phyloP scores from a whole-genome alignment of 2,329 filamentous ascomycete species.

The Orbilia ellipsospora region DNA sequence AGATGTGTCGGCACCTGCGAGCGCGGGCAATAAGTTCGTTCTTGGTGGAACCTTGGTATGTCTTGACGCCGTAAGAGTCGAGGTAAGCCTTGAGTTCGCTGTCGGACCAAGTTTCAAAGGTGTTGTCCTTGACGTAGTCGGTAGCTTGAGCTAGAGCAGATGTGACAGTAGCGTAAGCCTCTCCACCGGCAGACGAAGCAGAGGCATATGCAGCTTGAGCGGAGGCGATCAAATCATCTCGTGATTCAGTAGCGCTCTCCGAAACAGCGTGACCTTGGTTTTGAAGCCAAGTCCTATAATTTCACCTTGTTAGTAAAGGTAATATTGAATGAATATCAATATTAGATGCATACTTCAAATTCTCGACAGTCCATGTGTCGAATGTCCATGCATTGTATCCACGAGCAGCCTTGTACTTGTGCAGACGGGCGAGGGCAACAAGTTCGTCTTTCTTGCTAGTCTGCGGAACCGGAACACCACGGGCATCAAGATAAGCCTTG shows the following conservation, averaged over 20 bases:
- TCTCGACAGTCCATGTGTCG: constrained; percentile 78
- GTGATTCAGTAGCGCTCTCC: constrained; percentile 73
- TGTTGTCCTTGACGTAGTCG: constrained; percentile 71
- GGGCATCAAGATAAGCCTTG: constrained; percentile 81
- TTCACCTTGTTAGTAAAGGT: constrained; percentile 1
- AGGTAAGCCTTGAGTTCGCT: constrained; percentile 81
- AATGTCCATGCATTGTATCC: constrained; percentile 81
- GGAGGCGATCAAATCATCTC: constrained; percentile 77
- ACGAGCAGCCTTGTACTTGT: constrained; percentile 75
- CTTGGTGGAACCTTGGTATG: constrained; percentile 74
- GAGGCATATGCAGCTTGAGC: constrained; percentile 66
- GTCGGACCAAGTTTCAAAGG: constrained; percentile 79
- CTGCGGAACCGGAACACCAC: constrained; percentile 80
- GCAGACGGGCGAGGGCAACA: constrained; percentile 77
- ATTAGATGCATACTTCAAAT: constrained; percentile 69
- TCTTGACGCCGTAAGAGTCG: constrained; percentile 78
- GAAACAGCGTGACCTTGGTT: constrained; percentile 68
- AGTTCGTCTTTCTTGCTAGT: constrained; percentile 77
- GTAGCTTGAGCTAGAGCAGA: constrained; percentile 76
- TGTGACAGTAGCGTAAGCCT: constrained; percentile 74
- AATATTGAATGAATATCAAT: neutral
- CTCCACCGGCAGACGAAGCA: constrained; percentile 65
- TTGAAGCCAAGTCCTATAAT: constrained; percentile 65
- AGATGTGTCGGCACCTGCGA: constrained; percentile 79
- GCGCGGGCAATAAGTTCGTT: constrained; percentile 78